A percentile compares a stretch with the other conserved stretches of the same genome.
phyloP scores from a whole-genome alignment of 768 basidiomycete species.

The Rhodotorula kratochvilovae region DNA sequence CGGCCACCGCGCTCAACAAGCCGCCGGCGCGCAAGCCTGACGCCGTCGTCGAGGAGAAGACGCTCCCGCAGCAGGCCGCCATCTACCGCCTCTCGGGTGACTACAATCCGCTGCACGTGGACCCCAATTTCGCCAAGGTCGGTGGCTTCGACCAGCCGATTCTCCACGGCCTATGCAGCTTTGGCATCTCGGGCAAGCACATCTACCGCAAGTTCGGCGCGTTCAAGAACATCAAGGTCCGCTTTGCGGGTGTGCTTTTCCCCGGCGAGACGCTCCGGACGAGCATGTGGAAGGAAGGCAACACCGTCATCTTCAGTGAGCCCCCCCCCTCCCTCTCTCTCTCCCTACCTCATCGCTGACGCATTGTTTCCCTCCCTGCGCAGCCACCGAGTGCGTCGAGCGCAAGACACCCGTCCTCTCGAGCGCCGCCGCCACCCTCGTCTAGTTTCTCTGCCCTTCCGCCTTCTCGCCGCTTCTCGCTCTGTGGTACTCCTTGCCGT shows the following conservation, averaged over 20 bases:
- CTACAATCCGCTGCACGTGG: constrained; percentile 81
- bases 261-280: constrained; percentile 94
- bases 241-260: constrained; percentile 88
- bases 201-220: constrained; percentile 78
- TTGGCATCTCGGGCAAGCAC: constrained; percentile 91
- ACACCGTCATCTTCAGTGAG: constrained; percentile 85
- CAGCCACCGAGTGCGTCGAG: constrained; percentile 86
- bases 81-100: constrained; percentile 91
- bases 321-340: no score
- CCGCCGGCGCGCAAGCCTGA: constrained; percentile 81
- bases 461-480: neutral
- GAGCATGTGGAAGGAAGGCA: constrained; percentile 95
- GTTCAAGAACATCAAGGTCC: constrained; percentile 89
- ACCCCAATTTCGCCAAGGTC: constrained; percentile 86
- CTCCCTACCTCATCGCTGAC: no score
- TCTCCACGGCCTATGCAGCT: constrained; percentile 78
- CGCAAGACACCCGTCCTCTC: constrained; percentile 65
- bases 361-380: no score
- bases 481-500: no score
- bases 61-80: constrained; percentile 73
- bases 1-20: constrained; percentile 73
- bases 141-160: constrained; percentile 93
- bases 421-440: constrained; percentile 71
- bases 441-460: neutral
- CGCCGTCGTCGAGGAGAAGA: constrained; percentile 81